Conservation (phyloP, 2,329 filamentous ascomycete genomes). For the Pyrenochaeta sp. region DNA sequence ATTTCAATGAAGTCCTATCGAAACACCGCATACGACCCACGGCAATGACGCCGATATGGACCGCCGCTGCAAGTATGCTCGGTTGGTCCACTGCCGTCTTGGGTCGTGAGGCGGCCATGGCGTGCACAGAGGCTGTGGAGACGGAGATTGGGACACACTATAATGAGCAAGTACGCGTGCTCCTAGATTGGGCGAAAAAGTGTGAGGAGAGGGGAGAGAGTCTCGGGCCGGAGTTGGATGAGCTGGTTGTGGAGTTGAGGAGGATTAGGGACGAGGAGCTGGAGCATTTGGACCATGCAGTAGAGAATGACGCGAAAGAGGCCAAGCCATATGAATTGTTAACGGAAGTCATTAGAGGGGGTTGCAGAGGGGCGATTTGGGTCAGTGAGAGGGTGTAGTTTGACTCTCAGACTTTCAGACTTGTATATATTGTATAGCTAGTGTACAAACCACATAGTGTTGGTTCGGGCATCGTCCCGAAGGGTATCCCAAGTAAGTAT, state of each 20-base stretch:
- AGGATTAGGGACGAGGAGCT: slow-evolving; percentile 93
- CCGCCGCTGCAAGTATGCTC: slow-evolving; percentile 77
- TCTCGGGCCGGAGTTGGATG: slow-evolving; percentile 77
- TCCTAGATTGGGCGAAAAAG: slow-evolving; percentile 81
- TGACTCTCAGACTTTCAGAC: not conserved
- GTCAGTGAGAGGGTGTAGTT: slow-evolving; percentile 76
- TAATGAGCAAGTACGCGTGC: slow-evolving; percentile 84
- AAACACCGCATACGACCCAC: slow-evolving; percentile 92
- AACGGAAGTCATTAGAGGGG: slow-evolving; percentile 86
- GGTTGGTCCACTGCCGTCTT: slow-evolving; percentile 91
- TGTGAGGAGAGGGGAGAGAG: slow-evolving; percentile 82
- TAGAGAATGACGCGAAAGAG: slow-evolving; percentile 90
- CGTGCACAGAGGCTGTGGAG: slow-evolving; percentile 97
- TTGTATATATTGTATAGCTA: not conserved
- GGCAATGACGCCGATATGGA: slow-evolving; percentile 91
- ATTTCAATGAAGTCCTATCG: slow-evolving; percentile 83
- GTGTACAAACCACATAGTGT: not conserved
- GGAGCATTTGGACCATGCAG: slow-evolving; percentile 94
- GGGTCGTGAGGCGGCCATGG: slow-evolving; percentile 95
- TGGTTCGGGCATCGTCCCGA: too few relatives aligned
- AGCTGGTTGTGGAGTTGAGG: slow-evolving; percentile 76
- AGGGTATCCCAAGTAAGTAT: too few relatives aligned
- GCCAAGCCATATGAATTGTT: slow-evolving; percentile 89
- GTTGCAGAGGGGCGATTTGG: slow-evolving; percentile 93
- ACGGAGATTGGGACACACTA: slow-evolving; percentile 98